Base-by-base conservation (phyloP, 1,284 basidiomycete genomes). In the Irpex sp. region DNA sequence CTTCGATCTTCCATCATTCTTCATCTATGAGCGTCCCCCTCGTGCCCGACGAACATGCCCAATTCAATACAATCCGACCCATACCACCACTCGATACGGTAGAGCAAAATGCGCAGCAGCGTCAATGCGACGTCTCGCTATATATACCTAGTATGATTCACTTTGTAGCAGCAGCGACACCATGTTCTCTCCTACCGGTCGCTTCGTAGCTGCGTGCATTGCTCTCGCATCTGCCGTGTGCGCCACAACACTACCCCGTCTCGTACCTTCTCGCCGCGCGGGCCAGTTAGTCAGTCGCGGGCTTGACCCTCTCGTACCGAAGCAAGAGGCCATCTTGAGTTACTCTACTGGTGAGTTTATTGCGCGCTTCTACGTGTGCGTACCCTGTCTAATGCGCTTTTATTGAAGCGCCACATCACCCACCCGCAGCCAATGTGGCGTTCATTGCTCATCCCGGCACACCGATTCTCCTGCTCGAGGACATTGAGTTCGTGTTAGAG, bases 401-500 rank as follows among this genome's bases (percentile, higher is more conserved):
- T 49, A 11, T 35, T 7, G 17, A 19, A 61, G 60, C 60, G 36
- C 60, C 60, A 19, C 57, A 61, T 21, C 60, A 57, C 19, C 54
- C 60, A 5, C 37, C 54, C n/a, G 47, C 60, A 11, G 60, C 60
- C 4, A 36, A 21, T 4, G 54, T 61, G n/a, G 37, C 55, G 54
- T 46, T 61, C 7, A 15, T 19, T 19, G 55, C 54, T 35, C 54
- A 57, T 7, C 39, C 55, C 11, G 46, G 36, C n/a, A 6, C 39
- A 43, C 60, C 60, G 15, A 57, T 61, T 50, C n/a, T 57, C 7
- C 21, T 57, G 6, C 15, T 61, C 37, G 60, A 57, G n/a, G 60
- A 61, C 17, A 36, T 61, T 9, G 55, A 61, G 13, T 35, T 56
- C 36, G 19, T 61, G 2, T 31, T 61, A 11, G 6, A 35, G 39